Evolutionary conservation across 306 rosid species (phyloP).

Genomic region (Lathyrus tuberosus): DNA sequence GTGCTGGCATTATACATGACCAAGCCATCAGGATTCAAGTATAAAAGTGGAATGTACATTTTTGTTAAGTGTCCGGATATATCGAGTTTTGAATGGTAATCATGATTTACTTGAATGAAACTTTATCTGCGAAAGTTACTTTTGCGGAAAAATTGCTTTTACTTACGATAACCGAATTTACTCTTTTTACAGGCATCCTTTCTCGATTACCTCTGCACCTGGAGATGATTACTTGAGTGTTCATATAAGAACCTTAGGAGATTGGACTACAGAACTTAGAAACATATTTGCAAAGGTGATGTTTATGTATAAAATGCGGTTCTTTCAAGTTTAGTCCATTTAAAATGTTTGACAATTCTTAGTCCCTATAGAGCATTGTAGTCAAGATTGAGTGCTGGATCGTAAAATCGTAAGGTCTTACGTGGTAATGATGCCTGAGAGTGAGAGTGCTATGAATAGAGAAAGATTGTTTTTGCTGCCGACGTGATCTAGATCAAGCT

Average conservation of each 20-base stretch:
- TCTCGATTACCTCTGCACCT: conserved; percentile 95
- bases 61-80: conserved; percentile 90
- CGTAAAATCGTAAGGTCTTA: too few relatives aligned
- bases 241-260: conserved; percentile 78
- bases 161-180: background rate
- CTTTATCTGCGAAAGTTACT: conserved; percentile 8
- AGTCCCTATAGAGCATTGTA: background rate
- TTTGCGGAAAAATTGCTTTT: conserved; percentile 33
- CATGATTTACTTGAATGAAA: background rate
- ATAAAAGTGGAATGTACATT: conserved; percentile 89
- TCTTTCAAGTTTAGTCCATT: background rate
- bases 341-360: background rate
- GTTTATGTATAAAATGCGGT: background rate
- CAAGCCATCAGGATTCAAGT: conserved; percentile 74
- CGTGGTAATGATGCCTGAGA: too few relatives aligned
- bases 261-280: conserved; percentile 86
- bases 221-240: conserved; percentile 91
- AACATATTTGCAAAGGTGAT: conserved; percentile 65
- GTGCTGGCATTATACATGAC: conserved; percentile 85
- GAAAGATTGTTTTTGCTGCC: too few relatives aligned
- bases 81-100: conserved; percentile 84
- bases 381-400: too few relatives aligned
- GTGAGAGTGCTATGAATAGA: too few relatives aligned
- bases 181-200: conserved; percentile 75
- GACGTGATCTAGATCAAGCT: too few relatives aligned